A percentile compares a stretch with the other conserved stretches of the same genome.
Evolutionary conservation across 139 green algal genomes (phyloP).

Genomic region (Deuterostichococcus epilithicus): DNA sequence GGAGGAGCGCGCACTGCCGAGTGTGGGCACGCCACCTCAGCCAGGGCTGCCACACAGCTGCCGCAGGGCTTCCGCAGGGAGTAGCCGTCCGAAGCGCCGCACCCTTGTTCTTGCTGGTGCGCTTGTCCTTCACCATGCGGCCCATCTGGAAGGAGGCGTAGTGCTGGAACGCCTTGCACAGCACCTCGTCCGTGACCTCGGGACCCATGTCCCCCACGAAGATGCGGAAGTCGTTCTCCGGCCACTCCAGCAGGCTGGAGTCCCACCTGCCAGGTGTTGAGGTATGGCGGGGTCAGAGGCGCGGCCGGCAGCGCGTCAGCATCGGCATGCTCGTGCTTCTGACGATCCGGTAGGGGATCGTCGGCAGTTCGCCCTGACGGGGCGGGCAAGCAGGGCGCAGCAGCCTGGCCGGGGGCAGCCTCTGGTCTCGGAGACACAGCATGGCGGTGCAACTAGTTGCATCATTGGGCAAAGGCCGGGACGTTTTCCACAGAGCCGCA

Average conservation of each 20-base stretch:
- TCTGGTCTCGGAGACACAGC: background rate
- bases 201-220: conserved; percentile 97
- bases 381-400: background rate
- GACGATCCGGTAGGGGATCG: no score
- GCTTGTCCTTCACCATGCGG: conserved; percentile 76
- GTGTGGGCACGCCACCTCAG: no score
- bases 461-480: background rate
- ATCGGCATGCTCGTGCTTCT: no score
- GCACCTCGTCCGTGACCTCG: conserved; percentile 84
- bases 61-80: no score
- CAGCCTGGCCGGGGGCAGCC: background rate
- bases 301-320: no score
- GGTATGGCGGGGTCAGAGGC: no score
- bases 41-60: no score
- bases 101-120: conserved; percentile 76
- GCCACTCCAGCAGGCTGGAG: conserved; percentile 78
- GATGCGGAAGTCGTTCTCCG: conserved; percentile 90
- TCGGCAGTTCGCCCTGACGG: no score
- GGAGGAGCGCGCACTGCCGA: no score
- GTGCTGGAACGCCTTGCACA: conserved; percentile 77
- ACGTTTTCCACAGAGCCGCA: background rate
- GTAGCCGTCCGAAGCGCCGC: background rate
- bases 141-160: conserved; percentile 89
- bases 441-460: background rate
- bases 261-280: conserved; percentile 65